Evolutionary conservation across 2,329 filamentous ascomycete genomes (phyloP), one percentile per base, ranked within the genome.

Genomic region (Hypoxylon sp.): DNA sequence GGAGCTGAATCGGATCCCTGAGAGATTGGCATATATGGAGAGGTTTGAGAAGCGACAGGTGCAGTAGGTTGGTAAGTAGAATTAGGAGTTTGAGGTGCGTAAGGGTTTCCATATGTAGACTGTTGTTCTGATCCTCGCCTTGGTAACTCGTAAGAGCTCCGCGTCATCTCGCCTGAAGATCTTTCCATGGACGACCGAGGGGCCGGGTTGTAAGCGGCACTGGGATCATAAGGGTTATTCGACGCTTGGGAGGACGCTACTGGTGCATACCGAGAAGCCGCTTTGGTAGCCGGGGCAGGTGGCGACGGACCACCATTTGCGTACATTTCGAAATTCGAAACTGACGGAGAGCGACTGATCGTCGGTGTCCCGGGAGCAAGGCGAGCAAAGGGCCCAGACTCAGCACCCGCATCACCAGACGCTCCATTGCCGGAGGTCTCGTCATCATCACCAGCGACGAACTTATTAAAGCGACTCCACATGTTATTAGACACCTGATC

Each of bases 381-480:
- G 57, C 91, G 91, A 6, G 92, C 90, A 77, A 99, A 98, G 1
- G 93, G 94, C 0, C 94, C 93, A 55, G 86, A 79, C 64, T 92
- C 91, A 19, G 77, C 80, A 52, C 86, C 86, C 32, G 78, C 83
- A 46, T 87, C 88, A 56, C 84, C 85, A 4, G 82, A 82, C 11
- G 87, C 83, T 7, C 83, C 87, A 57, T 85, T 85, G 0, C 86
- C 88, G 8, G 83, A 83, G 32, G 84, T 83, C 54, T 93, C 91
- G 55, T 87, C 88, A 58, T 98, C 95, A 64, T 97, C 95, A 12
- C 96, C 96, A 54, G 92, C 90, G 65, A 99, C 94, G 75, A 99
- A 99, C 74, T 94, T 97, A 80, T 94, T 98, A 80, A 99, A 97
- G 63, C 91, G 93, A 69, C 90, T 94, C 87, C 93, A 94, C 76